Percentiles rank a stretch among this genome's conserved stretches.
Evolutionary conservation across 2,329 filamentous ascomycete species (phyloP).

Genomic region (Escovopsis sp.): DNA sequence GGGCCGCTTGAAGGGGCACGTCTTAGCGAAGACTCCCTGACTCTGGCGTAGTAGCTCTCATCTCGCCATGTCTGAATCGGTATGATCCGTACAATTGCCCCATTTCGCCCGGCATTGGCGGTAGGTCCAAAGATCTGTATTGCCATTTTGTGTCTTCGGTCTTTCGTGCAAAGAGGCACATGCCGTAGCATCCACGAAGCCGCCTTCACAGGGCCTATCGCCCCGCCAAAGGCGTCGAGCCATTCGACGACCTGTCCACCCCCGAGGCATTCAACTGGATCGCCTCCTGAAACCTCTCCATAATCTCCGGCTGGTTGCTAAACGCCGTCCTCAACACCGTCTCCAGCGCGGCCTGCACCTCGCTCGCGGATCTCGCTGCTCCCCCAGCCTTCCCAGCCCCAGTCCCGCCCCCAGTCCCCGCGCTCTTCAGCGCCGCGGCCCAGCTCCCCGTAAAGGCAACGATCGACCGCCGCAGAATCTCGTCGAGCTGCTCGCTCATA

Average conservation of each 20-base stretch:
- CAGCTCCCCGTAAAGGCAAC: slow-evolving; percentile 47
- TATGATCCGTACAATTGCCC: too few species aligned
- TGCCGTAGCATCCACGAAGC: too few species aligned
- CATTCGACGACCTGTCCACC: slow-evolving; percentile 28
- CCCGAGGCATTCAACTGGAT: slow-evolving; percentile 41
- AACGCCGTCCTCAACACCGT: slow-evolving; percentile 41
- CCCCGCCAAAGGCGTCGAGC: too few species aligned
- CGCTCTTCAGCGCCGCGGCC: slow-evolving; percentile 35
- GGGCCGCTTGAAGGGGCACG: too few species aligned
- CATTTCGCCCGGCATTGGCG: too few species aligned
- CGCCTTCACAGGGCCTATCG: too few species aligned
- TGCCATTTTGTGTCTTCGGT: too few species aligned
- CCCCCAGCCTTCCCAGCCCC: slow-evolving; percentile 29
- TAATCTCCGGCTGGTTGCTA: slow-evolving; percentile 41
- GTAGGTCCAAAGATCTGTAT: too few species aligned
- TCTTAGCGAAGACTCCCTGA: too few species aligned
- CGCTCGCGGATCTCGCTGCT: slow-evolving; percentile 34
- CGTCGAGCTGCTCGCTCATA: slow-evolving; percentile 49
- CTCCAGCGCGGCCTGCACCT: slow-evolving; percentile 41
- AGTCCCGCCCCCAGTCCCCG: slow-evolving; percentile 25
- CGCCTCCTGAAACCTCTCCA: slow-evolving; percentile 44
- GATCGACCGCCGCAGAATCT: slow-evolving; percentile 45
- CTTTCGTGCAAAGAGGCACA: too few species aligned
- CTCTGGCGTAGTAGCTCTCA: too few species aligned
- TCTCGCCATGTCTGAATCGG: too few species aligned